Percentiles rank a stretch among this genome's conserved stretches.
These are phyloP conservation scores for Anthostomella pinea DNA, from an alignment of 2,329 filamentous ascomycete genomes.

Conservation along the genomic window DNA sequence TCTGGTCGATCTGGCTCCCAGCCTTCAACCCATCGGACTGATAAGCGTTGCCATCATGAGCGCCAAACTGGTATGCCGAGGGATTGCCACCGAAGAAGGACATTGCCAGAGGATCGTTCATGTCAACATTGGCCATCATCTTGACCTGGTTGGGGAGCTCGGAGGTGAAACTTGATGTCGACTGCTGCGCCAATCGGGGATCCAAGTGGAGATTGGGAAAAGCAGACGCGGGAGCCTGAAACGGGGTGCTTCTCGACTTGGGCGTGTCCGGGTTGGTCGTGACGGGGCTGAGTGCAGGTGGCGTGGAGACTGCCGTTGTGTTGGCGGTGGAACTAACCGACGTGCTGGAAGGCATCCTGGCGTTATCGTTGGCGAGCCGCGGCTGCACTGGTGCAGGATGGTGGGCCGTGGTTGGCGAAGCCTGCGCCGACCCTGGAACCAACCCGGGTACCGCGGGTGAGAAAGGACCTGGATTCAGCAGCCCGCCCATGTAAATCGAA, in stretches of 20 bases:
- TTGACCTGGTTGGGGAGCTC: conserved; percentile 42
- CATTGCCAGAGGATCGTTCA: conserved; percentile 30
- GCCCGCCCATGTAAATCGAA: conserved; percentile 27
- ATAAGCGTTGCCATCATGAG: conserved; percentile 11
- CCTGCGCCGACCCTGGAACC: conserved; percentile 5
- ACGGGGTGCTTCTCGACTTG: conserved; percentile 22
- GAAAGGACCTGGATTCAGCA: conserved; percentile 18
- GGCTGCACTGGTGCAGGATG: conserved; percentile 19
- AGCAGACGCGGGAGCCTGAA: conserved; percentile 26
- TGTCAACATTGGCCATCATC: conserved; percentile 37
- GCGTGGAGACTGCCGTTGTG: conserved; percentile 20
- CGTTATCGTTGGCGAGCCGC: conserved; percentile 10
- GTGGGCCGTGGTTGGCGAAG: conserved; percentile 16
- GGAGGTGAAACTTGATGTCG: conserved; percentile 39
- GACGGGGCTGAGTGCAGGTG: conserved; percentile 26
- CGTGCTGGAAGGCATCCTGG: conserved; percentile 13
- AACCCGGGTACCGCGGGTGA: conserved; percentile 11
- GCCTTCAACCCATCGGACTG: too few species aligned
- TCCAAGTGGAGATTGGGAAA: conserved; percentile 24
- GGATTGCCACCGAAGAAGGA: conserved; percentile 24
- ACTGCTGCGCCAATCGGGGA: conserved; percentile 24
- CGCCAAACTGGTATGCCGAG: conserved; percentile 19
- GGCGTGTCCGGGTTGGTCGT: conserved; percentile 18
- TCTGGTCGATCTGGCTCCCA: too few species aligned
- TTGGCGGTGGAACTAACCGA: conserved; percentile 12